phyloP scores from a whole-genome alignment of 345 rosid genomes.

The Dipteronia sinensis region DNA sequence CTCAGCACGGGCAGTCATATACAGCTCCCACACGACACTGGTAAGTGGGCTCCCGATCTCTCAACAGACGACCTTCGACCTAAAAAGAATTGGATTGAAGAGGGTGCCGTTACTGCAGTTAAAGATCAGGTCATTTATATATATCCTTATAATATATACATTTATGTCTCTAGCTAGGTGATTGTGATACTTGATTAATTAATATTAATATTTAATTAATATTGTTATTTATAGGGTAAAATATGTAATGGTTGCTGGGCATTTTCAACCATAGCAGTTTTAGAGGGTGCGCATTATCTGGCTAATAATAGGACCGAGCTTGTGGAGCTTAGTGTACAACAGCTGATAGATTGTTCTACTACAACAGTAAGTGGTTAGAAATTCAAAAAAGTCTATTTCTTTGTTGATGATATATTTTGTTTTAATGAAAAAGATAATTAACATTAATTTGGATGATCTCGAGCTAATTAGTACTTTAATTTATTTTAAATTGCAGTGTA shows the following conservation, averaged over 20 bases:
- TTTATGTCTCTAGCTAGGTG: no score
- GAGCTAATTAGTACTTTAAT: no score
- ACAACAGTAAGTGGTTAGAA: slow-evolving; percentile 46
- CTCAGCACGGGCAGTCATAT: slow-evolving; percentile 63
- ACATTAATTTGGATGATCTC: no score
- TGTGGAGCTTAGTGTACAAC: slow-evolving; percentile 92
- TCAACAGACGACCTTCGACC: slow-evolving; percentile 73
- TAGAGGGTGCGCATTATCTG: slow-evolving; percentile 88
- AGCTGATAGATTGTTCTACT: slow-evolving; percentile 94
- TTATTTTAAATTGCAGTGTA: no score
- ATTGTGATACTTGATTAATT: no score
- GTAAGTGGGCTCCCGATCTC: slow-evolving; percentile 61
- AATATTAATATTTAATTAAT: no score
- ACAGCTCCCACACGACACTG: slow-evolving; percentile 63
- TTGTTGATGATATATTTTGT: no score
- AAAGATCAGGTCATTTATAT: slow-evolving; percentile 68
- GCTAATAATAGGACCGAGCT: slow-evolving; percentile 63
- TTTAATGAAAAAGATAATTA: no score
- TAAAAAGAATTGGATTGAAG: slow-evolving; percentile 80
- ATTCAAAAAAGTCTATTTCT: neutral
- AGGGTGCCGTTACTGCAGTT: slow-evolving; percentile 83
- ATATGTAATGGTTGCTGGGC: slow-evolving; percentile 99
- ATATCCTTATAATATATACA: no score
- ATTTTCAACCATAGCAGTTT: slow-evolving; percentile 85
- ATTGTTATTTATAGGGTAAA: no score